Evolutionary conservation across 345 rosid species (phyloP).

Genomic region (Acer saccharum): DNA sequence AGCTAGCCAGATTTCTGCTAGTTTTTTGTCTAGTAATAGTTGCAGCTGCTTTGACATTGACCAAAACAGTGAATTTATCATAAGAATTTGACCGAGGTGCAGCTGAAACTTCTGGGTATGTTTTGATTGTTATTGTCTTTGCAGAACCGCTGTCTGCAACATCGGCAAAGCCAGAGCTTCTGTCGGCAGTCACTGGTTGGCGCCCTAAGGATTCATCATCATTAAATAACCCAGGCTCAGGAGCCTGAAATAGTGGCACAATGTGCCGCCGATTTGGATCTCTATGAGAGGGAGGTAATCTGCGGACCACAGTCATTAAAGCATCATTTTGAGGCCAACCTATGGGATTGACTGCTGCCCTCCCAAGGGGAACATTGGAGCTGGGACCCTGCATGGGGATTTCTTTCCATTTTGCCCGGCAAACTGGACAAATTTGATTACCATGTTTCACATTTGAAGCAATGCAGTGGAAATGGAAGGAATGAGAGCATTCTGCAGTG

Average conservation of each 20-base stretch:
- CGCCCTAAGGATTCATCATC: constrained; percentile 79
- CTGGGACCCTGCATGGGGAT: constrained; percentile 76
- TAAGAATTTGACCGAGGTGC: constrained; percentile 45
- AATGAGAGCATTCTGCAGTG: constrained; percentile 93
- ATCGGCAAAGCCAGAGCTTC: constrained; percentile 30
- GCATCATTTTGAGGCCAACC: constrained; percentile 60
- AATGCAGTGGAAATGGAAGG: constrained; percentile 95
- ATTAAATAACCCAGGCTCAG: constrained; percentile 69
- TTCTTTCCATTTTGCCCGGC: constrained; percentile 91
- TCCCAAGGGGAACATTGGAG: constrained; percentile 44
- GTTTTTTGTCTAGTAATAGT: constrained; percentile 33
- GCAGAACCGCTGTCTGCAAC: constrained; percentile 30
- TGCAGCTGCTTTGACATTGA: constrained; percentile 80
- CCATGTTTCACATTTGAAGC: constrained; percentile 86
- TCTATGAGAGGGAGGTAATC: constrained; percentile 58
- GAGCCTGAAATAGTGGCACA: constrained; percentile 55
- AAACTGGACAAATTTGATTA: constrained; percentile 87
- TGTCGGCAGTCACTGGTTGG: constrained; percentile 41
- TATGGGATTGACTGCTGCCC: constrained; percentile 35
- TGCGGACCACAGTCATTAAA: constrained; percentile 50
- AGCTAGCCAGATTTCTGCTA: constrained; percentile 32
- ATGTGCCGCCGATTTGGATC: constrained; percentile 51
- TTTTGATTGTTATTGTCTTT: constrained; percentile 55
- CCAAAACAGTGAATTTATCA: constrained; percentile 69
- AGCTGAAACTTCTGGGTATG: constrained; percentile 78